Base-by-base conservation (phyloP, 495 filamentous ascomycete genomes). In the Lasiosphaeria ovina region DNA sequence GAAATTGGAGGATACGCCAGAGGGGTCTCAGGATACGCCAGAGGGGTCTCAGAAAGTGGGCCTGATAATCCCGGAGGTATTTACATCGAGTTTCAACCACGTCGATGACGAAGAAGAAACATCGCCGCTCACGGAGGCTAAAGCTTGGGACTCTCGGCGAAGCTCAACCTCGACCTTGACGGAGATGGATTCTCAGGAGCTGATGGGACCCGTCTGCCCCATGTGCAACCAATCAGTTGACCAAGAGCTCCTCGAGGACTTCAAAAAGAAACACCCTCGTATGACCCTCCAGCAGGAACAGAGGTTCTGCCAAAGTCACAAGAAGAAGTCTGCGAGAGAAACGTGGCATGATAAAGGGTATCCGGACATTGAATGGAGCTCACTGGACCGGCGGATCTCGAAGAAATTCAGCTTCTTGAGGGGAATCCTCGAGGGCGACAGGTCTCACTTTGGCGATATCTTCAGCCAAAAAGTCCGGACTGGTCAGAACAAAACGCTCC, bases 311-410 rank as follows among this genome's bases (percentile, higher is more conserved):
- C 74, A 80, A 32, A 77, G 80, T 0, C 93, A 97, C 74, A 84
- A 85, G 62, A 76, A 76, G 24, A 63, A 70, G 5, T 77, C 81
- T 4, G 89, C 90, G 8, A 66, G 79, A 55, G 69, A 78, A 4
- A 75, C 84, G 54, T 96, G 91, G 87, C 63, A 63, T 12, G 65
- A 77, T 10, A 82, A 79, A 44, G 84, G 85, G 2, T 97, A 95
- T 72, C 94, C 93, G 3, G 70, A 76, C 0, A 93, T 97, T 63
- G 72, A 93, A 61, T 98, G 93, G 93, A 68, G 74, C 1, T 66
- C 60, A 3, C 81, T 98, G 35, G 79, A 85, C n/a, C 60, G 67
- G n/a, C 82, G 92, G 31, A 80, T 95, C 10, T 66, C 74, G 17
- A 62, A 68, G n/a, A 80, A 89, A 63, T 78, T 85, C 48, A 51